These are phyloP conservation scores for Globisporangium recalcitrans DNA, from an alignment of 352 stramenopile genomes.

Conservation along the genomic window DNA sequence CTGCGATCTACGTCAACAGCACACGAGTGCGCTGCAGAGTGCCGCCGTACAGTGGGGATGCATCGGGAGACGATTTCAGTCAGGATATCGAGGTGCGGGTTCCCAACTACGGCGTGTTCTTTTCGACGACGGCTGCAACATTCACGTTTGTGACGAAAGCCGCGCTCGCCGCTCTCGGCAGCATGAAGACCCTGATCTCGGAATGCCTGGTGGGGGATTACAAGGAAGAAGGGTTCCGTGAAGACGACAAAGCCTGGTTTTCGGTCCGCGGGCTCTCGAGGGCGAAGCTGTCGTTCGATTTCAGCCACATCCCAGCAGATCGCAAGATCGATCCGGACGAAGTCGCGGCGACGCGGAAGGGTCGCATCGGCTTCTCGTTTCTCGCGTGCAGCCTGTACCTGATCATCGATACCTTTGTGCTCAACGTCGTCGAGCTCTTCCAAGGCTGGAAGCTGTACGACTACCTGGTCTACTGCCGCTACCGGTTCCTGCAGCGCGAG, in stretches of 20 bases:
- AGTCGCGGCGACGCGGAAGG: conserved; percentile 57
- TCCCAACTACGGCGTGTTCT: conserved; percentile 79
- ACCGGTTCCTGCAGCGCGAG: conserved; percentile 94
- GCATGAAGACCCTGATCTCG: conserved; percentile 29
- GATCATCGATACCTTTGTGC: conserved; percentile 93
- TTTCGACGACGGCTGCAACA: conserved; percentile 50
- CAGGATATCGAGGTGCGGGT: conserved; percentile 48
- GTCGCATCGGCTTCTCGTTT: conserved; percentile 92
- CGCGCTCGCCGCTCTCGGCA: background rate
- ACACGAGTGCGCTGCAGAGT: conserved; percentile 80
- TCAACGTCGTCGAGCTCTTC: conserved; percentile 95
- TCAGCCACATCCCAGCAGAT: conserved; percentile 86
- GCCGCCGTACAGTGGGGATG: conserved; percentile 51
- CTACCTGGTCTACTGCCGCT: conserved; percentile 95
- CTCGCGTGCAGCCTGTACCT: conserved; percentile 87
- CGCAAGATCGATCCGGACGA: conserved; percentile 75
- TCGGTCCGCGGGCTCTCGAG: conserved; percentile 87
- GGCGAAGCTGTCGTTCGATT: conserved; percentile 93
- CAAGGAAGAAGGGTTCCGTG: conserved; percentile 76
- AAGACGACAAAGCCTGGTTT: conserved; percentile 91
- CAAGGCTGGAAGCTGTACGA: conserved; percentile 98
- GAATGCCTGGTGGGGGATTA: conserved; percentile 27
- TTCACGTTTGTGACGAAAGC: conserved; percentile 37
- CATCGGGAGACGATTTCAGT: conserved; percentile 8
- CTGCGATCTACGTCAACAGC: conserved; percentile 71